Evolutionary conservation across 768 basidiomycete species (phyloP), one percentile per base, ranked within the genome.

Genomic region (Tulasnella sp.): DNA sequence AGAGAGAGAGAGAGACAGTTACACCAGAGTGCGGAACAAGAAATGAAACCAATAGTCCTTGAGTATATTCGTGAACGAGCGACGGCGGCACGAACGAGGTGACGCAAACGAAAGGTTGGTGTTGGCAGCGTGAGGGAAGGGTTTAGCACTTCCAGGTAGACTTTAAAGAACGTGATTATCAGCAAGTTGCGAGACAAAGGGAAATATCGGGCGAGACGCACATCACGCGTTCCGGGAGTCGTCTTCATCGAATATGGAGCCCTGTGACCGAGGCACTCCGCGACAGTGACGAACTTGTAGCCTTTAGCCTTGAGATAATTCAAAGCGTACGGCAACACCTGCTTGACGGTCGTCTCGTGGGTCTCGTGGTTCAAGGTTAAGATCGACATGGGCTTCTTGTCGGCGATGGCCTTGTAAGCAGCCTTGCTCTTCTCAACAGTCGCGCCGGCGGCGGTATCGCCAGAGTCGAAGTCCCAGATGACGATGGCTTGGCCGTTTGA

Each of bases 311-410:
- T 52, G 52, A 52, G 52, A 7, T 5, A 5, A 21, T 74, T 14
- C 31, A 42, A n/a, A 27, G 42, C 73, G 73, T 74, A 36, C 7
- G 34, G 36, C 12, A 74, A 40, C 10, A 44, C 31, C 9, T n/a
- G 7, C 5, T 74, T 8, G 1, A 10, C 40, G 39, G 34, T 40
- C 3, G n/a, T 62, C 27, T 52, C 24, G 38, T 80, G 42, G 24
- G 81, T 80, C 80, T 81, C 81, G 73, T 44, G 42, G 42, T 44
- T 44, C 42, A 44, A 12, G 16, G 42, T 44, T 14, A 44, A 44
- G 42, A 44, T 81, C 80, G 81, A 80, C 27, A 16, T 12, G 52
- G 79, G 79, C 38, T 80, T 79, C 80, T 80, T 80, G 52, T n/a
- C 48, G 9, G 72, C 48, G n/a, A 72, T 24, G 10, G 71, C 31